Percentiles rank a stretch among this genome's conserved stretches.
Conservation (phyloP, 1,284 basidiomycete genomes). For the Trichosporon asahii region DNA sequence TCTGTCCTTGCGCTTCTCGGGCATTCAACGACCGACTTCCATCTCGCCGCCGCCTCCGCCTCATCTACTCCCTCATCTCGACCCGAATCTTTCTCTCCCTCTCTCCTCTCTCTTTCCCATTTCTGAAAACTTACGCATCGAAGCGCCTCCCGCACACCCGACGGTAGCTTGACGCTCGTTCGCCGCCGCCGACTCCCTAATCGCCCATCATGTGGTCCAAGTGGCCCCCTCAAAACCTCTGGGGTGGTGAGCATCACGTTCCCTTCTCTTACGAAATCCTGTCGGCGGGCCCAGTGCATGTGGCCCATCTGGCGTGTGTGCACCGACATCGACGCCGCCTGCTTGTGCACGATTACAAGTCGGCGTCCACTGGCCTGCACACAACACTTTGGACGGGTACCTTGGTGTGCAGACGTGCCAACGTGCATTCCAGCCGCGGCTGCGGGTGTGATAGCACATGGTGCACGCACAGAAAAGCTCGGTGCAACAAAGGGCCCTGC, state of each 20-base stretch:
- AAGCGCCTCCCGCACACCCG: not conserved
- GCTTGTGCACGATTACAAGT: not conserved
- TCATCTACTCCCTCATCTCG: not conserved
- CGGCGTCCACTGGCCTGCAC: not conserved
- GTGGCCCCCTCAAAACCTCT: constrained; percentile 1
- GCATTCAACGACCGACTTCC: not conserved
- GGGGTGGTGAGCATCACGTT: not conserved
- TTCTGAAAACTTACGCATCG: not conserved
- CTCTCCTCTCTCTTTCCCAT: not conserved
- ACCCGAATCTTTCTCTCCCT: not conserved
- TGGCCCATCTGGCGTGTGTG: not conserved
- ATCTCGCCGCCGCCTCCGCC: not conserved
- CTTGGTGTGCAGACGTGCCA: not conserved
- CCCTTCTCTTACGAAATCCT: not conserved
- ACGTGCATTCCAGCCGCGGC: not conserved
- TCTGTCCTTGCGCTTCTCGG: not conserved
- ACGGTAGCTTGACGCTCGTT: not conserved
- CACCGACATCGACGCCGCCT: not conserved
- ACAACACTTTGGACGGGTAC: not conserved
- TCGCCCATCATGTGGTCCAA: not conserved
- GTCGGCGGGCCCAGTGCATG: not conserved
- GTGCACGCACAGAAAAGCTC: not conserved
- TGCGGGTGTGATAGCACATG: not conserved
- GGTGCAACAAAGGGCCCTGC: not conserved
- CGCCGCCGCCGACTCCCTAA: not conserved